These are phyloP conservation scores for Exobasidium cylindrosporum DNA, from an alignment of 1,284 basidiomycete genomes.

Conservation along the genomic window DNA sequence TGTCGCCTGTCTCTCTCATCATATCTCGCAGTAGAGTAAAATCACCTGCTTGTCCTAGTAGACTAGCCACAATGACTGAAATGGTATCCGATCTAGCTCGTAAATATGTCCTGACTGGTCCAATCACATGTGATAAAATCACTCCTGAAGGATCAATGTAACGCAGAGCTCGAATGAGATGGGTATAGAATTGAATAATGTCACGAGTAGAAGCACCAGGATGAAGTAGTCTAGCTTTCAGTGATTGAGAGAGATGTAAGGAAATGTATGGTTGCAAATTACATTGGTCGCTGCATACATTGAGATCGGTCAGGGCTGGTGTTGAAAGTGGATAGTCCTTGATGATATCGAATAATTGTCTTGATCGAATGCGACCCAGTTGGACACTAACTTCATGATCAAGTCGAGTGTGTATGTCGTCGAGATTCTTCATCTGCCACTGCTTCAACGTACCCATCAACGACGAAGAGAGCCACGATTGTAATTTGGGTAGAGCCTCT, in stretches of 20 bases:
- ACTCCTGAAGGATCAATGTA: slow-evolving; percentile 89
- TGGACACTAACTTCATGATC: slow-evolving; percentile 21
- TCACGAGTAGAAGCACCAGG: slow-evolving; percentile 92
- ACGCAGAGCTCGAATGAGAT: slow-evolving; percentile 84
- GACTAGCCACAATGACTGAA: slow-evolving; percentile 43
- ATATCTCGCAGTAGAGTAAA: slow-evolving; percentile 41
- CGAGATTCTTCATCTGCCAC: background rate
- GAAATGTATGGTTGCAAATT: slow-evolving; percentile 62
- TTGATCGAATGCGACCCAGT: slow-evolving; percentile 31
- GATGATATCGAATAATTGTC: slow-evolving; percentile 88
- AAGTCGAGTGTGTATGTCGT: background rate
- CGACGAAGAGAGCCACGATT: background rate
- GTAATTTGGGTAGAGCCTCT: background rate
- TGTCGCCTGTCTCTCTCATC: slow-evolving; percentile 2
- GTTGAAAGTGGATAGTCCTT: slow-evolving; percentile 85
- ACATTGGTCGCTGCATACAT: slow-evolving; percentile 59
- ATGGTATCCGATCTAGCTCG: slow-evolving; percentile 47
- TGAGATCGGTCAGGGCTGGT: slow-evolving; percentile 82
- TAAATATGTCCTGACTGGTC: slow-evolving; percentile 43
- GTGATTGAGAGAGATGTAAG: slow-evolving; percentile 63
- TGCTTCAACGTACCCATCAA: background rate
- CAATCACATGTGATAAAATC: slow-evolving; percentile 61
- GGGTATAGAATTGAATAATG: slow-evolving; percentile 88
- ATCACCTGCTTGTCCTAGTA: slow-evolving; percentile 46
- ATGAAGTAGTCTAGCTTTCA: slow-evolving; percentile 71